phyloP scores from a whole-genome alignment of 768 basidiomycete species.

The Russula lepida region DNA sequence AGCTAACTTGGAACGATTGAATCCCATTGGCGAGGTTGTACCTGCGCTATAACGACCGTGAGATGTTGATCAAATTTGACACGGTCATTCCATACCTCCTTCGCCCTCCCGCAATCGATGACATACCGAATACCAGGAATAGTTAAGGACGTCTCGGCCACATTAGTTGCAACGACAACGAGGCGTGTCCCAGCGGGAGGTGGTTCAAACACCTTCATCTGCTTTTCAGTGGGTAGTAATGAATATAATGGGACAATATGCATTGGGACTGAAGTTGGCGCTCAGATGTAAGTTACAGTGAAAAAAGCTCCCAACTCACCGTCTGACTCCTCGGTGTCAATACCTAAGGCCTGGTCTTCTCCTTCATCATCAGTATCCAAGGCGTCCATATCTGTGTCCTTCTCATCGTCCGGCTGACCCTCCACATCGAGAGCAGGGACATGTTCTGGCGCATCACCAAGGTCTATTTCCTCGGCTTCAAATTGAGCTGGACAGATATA shows the following conservation, averaged over 20 bases:
- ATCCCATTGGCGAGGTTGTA: conserved; percentile 78
- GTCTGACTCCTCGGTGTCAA: conserved; percentile 59
- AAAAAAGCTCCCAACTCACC: conserved; percentile 34
- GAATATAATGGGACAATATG: conserved; percentile 93
- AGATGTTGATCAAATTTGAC: background rate
- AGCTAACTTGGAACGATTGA: conserved; percentile 85
- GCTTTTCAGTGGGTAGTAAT: conserved; percentile 83
- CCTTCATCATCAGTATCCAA: conserved; percentile 63
- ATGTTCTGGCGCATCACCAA: conserved; percentile 41
- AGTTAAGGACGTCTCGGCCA: conserved; percentile 94
- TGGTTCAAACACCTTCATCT: conserved; percentile 84
- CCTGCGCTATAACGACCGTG: conserved; percentile 46
- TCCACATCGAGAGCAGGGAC: conserved; percentile 65
- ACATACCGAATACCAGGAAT: conserved; percentile 98
- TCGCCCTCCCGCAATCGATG: conserved; percentile 91
- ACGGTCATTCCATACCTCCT: conserved; percentile 53
- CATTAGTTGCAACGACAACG: conserved; percentile 92
- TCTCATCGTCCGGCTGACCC: conserved; percentile 32
- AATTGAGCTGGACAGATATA: conserved; percentile 44
- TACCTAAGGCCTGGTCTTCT: conserved; percentile 46
- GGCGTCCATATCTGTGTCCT: conserved; percentile 64
- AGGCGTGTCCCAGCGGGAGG: conserved; percentile 77
- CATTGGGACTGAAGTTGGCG: conserved; percentile 61
- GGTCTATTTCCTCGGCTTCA: conserved; percentile 75
- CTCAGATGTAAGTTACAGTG: background rate